Conservation (phyloP, 257 asterid species). For the Datura wrightii region DNA sequence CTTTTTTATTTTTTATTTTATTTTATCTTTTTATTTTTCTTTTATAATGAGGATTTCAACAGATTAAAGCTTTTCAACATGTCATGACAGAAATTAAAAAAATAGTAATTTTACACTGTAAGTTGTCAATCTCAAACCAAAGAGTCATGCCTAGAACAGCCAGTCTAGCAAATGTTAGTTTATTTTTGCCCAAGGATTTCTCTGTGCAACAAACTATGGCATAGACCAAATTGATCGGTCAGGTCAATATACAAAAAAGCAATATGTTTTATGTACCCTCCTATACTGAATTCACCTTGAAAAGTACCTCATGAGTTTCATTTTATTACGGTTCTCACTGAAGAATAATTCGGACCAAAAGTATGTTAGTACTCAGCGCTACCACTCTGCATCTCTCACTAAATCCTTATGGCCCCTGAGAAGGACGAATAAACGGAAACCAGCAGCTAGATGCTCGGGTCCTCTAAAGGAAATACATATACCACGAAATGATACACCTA, state of each 20-base stretch:
- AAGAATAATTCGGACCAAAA: conserved; percentile 5
- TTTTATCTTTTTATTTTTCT: too few species aligned
- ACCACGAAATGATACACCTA: neutral
- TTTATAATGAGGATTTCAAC: too few species aligned
- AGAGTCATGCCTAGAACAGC: neutral
- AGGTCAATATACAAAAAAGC: neutral
- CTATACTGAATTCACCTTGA: neutral
- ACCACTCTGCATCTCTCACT: neutral
- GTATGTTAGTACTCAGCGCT: neutral
- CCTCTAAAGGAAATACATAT: neutral
- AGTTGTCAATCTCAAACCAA: neutral
- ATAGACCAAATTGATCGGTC: neutral
- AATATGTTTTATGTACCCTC: neutral
- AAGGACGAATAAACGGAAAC: neutral
- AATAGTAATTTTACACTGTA: neutral
- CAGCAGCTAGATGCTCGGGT: conserved; percentile 7
- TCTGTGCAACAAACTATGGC: neutral
- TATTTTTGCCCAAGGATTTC: neutral
- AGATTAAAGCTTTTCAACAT: neutral
- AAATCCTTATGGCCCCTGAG: neutral
- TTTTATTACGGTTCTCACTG: neutral
- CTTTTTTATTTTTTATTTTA: too few species aligned
- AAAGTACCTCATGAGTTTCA: neutral
- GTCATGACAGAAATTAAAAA: neutral
- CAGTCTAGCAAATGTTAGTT: neutral